Percentiles rank a stretch among this genome's conserved stretches.
These are phyloP conservation scores for Debaryomyces udenii DNA, from an alignment of 1,139 yeast species.

Conservation along the genomic window DNA sequence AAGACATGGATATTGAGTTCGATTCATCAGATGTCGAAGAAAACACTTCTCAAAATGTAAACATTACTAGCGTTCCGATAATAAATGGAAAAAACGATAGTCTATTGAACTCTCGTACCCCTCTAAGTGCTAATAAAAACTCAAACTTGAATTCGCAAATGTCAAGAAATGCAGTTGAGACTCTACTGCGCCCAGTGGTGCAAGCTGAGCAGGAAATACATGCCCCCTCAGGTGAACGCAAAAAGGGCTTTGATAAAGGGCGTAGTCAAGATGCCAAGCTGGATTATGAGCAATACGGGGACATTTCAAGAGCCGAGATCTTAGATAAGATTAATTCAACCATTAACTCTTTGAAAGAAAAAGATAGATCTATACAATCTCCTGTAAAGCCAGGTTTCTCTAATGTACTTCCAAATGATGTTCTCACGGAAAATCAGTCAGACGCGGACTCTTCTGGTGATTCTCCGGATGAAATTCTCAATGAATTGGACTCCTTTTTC, in stretches of 20 bases:
- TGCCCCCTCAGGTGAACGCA: too few relatives aligned
- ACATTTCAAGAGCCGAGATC: constrained; percentile 21
- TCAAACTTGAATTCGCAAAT: too few relatives aligned
- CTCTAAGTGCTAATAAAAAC: too few relatives aligned
- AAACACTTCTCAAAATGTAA: neutral
- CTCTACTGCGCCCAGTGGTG: too few relatives aligned
- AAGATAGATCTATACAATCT: constrained; percentile 10
- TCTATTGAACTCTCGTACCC: too few relatives aligned
- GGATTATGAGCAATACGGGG: constrained; percentile 10
- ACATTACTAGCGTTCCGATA: neutral
- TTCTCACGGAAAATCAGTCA: constrained; percentile 4
- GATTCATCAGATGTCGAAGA: constrained; percentile 21
- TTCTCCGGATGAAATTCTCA: constrained; percentile 22
- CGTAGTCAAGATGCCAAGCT: neutral
- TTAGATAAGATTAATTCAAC: constrained; percentile 24
- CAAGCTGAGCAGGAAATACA: too few relatives aligned
- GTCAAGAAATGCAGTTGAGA: too few relatives aligned
- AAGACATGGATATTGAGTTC: constrained; percentile 20
- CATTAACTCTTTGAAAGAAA: constrained; percentile 18
- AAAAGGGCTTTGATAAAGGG: neutral
- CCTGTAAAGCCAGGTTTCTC: constrained; percentile 3
- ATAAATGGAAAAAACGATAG: neutral
- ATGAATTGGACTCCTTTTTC: constrained; percentile 26
- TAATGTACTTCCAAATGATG: constrained; percentile 16
- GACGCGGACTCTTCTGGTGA: constrained; percentile 13